Evolutionary conservation across 2,329 filamentous ascomycete genomes (phyloP).

Genomic region (Fusarium proliferatum): DNA sequence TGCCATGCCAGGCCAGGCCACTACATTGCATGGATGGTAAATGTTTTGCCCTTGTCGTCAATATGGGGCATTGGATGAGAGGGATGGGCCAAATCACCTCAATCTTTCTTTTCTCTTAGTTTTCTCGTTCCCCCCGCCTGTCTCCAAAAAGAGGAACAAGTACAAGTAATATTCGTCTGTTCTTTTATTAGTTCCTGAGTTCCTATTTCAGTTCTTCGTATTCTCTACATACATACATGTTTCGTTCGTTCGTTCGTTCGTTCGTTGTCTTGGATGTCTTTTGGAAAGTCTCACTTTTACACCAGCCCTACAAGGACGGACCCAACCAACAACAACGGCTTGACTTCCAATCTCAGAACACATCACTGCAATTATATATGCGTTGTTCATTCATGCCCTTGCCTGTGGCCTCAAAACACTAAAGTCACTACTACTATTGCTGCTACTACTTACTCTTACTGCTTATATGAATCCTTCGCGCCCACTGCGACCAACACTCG

Average conservation of each 20-base stretch:
- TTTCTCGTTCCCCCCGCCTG: constrained; percentile 11
- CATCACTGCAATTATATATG: not conserved
- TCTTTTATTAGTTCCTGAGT: constrained; percentile 12
- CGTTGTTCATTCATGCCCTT: not conserved
- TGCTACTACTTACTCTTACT: not conserved
- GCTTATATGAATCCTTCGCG: constrained; percentile 4
- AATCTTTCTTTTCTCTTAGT: constrained; percentile 24
- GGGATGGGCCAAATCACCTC: constrained; percentile 6
- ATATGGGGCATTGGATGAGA: constrained; percentile 30
- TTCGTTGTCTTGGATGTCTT: not conserved
- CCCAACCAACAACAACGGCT: not conserved
- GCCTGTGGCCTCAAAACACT: constrained; percentile 1
- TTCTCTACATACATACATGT: not conserved
- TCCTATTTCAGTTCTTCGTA: constrained; percentile 13
- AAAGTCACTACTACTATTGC: not conserved
- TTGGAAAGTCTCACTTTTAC: not conserved
- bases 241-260: not conserved
- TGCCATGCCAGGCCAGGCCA: constrained; percentile 25
- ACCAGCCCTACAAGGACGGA: not conserved
- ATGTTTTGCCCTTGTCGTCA: constrained; percentile 35
- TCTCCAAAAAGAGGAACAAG: not conserved
- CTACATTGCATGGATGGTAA: constrained; percentile 34
- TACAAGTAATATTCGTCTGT: not conserved
- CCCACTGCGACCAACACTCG: constrained; percentile 4
- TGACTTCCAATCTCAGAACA: not conserved